phyloP scores from a whole-genome alignment of 306 rosid species.

The Vigna reflexopilosa region DNA sequence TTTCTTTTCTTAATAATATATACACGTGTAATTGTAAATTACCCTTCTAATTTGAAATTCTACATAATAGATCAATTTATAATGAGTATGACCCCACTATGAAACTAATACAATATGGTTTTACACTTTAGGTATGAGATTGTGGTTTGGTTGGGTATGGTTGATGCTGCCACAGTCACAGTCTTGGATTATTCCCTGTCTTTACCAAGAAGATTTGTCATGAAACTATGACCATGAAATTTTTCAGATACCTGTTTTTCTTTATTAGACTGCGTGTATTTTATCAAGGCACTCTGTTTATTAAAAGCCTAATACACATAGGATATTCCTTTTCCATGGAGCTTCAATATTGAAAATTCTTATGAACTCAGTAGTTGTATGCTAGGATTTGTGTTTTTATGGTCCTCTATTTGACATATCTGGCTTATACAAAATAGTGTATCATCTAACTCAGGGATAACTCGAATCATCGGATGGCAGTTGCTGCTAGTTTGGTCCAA shows the following conservation, averaged over 20 bases:
- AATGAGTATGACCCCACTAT: background rate
- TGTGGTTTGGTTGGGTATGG: background rate
- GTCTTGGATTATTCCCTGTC: background rate
- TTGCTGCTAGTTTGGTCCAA: constrained; percentile 93
- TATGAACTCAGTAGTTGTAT: constrained; percentile 24
- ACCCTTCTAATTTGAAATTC: background rate
- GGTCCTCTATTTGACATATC: background rate
- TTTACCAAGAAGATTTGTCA: too few relatives aligned
- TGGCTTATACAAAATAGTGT: constrained; percentile 6
- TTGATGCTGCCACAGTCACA: background rate
- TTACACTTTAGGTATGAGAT: background rate
- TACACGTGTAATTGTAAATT: background rate
- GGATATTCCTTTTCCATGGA: constrained; percentile 11
- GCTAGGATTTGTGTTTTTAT: constrained; percentile 6
- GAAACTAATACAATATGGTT: background rate
- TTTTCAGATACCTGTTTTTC: background rate
- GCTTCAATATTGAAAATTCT: constrained; percentile 8
- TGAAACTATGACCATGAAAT: too few relatives aligned
- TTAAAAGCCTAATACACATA: background rate
- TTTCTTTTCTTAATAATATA: too few relatives aligned
- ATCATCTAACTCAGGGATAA: constrained; percentile 66
- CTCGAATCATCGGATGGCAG: constrained; percentile 71
- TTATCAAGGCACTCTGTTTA: background rate
- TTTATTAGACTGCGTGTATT: background rate
- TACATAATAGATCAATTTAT: too few relatives aligned